These are phyloP conservation scores for Coprinellus aureogranulatus DNA, from an alignment of 768 basidiomycete species.

Conservation along the genomic window DNA sequence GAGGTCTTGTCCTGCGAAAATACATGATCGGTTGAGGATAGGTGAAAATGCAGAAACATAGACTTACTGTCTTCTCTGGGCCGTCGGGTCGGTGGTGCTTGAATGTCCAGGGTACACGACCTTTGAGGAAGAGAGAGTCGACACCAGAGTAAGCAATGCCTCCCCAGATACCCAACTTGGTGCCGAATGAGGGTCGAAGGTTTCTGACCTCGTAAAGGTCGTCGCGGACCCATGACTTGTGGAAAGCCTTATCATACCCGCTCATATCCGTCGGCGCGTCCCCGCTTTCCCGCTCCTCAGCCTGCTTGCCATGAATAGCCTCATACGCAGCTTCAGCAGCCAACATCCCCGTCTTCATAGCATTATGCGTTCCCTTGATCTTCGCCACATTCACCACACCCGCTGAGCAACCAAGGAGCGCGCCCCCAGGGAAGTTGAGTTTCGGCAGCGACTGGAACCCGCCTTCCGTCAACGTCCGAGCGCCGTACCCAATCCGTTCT, in stretches of 20 bases:
- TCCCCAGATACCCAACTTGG: conserved; percentile 76
- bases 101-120: conserved; percentile 91
- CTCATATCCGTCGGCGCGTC: conserved; percentile 57
- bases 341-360: conserved; percentile 98
- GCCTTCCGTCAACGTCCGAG: conserved; percentile 87
- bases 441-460: conserved; percentile 87
- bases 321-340: conserved; percentile 87
- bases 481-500: conserved; percentile 85
- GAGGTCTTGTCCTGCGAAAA: conserved; percentile 22
- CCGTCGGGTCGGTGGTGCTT: conserved; percentile 45
- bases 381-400: conserved; percentile 96
- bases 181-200: conserved; percentile 84
- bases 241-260: conserved; percentile 65
- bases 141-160: conserved; percentile 88
- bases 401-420: conserved; percentile 90
- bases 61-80: neutral
- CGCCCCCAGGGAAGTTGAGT: conserved; percentile 89
- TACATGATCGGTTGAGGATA: too few relatives aligned
- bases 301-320: conserved; percentile 45
- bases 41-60: too few relatives aligned
- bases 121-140: conserved; percentile 81
- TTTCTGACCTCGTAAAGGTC: conserved; percentile 94
- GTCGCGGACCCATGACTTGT: conserved; percentile 77
- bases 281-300: conserved; percentile 13
- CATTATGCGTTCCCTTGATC: conserved; percentile 98